Evolutionary conservation across 345 rosid species (phyloP).

Genomic region (Citrus trifoliata): DNA sequence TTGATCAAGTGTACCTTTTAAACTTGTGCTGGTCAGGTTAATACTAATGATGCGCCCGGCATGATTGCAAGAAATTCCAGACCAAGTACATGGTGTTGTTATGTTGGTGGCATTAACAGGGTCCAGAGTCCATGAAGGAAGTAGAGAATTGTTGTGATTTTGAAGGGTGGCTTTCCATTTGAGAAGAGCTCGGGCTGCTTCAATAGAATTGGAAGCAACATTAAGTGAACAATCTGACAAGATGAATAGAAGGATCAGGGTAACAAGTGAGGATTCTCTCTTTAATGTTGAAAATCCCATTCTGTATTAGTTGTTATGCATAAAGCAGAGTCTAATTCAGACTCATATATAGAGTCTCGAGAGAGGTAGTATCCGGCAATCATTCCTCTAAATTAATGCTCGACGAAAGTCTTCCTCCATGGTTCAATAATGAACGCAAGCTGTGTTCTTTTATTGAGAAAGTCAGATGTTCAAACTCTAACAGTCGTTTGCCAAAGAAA

Average conservation of each 20-base stretch:
- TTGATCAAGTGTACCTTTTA: conserved; percentile 27
- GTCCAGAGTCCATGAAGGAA: conserved; percentile 19
- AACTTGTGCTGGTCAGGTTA: conserved; percentile 22
- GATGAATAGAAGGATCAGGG: neutral
- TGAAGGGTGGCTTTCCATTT: conserved; percentile 11
- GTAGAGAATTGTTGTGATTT: neutral
- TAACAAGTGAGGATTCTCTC: neutral
- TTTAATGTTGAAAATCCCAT: neutral
- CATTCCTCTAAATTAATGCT: neutral
- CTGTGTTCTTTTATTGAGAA: neutral
- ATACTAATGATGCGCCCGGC: conserved; percentile 8
- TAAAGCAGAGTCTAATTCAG: neutral
- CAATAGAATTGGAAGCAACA: neutral
- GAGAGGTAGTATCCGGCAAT: neutral
- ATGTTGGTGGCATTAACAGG: neutral
- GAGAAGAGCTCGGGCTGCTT: neutral
- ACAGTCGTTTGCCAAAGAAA: neutral
- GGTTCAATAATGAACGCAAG: neutral
- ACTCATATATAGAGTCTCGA: neutral
- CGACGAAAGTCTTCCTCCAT: neutral
- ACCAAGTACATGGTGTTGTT: conserved; percentile 9
- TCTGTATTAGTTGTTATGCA: neutral
- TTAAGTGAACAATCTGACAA: neutral
- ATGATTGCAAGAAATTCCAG: conserved; percentile 21
- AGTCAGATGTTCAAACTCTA: too few relatives aligned